Conservation (phyloP, 2,329 filamentous ascomycete species). For the Xenoacremonium recifei region DNA sequence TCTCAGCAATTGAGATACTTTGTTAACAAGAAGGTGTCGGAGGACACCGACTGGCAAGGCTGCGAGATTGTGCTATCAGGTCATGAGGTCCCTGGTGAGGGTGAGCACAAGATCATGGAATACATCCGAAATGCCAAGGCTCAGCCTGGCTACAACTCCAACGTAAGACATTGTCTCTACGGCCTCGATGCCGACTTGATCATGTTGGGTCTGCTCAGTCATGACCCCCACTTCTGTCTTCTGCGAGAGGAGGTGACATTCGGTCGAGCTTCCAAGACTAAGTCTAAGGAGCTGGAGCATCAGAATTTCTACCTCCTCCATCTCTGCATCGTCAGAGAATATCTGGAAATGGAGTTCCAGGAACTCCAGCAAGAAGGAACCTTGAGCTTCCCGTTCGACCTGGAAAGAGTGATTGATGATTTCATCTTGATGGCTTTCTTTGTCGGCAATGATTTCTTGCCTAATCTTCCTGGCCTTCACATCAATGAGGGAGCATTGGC, state of each 20-base stretch:
- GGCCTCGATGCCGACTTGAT: constrained; percentile 96
- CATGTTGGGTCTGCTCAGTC: constrained; percentile 95
- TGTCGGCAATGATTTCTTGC: constrained; percentile 97
- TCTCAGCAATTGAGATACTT: constrained; percentile 96
- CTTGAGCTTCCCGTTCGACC: constrained; percentile 78
- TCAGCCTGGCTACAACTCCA: constrained; percentile 87
- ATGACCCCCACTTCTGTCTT: constrained; percentile 97
- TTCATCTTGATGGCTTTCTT: constrained; percentile 99
- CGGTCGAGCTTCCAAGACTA: constrained; percentile 80
- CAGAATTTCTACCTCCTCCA: constrained; percentile 99
- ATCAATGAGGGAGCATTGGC: constrained; percentile 98
- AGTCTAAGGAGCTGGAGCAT: constrained; percentile 95
- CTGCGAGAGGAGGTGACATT: constrained; percentile 98
- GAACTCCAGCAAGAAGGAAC: constrained; percentile 74
- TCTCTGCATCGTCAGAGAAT: constrained; percentile 95
- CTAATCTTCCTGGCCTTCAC: constrained; percentile 91
- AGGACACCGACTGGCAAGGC: constrained; percentile 96
- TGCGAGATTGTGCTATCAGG: constrained; percentile 95
- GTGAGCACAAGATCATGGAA: constrained; percentile 99
- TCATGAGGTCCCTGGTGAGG: constrained; percentile 96
- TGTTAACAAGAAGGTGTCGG: constrained; percentile 96
- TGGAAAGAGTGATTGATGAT: constrained; percentile 97
- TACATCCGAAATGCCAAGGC: constrained; percentile 98
- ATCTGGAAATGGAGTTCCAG: constrained; percentile 94
- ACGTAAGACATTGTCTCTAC: constrained; percentile 94